Conservation (phyloP, 2,329 filamentous ascomycete genomes). For the Emergomyces orientalis region DNA sequence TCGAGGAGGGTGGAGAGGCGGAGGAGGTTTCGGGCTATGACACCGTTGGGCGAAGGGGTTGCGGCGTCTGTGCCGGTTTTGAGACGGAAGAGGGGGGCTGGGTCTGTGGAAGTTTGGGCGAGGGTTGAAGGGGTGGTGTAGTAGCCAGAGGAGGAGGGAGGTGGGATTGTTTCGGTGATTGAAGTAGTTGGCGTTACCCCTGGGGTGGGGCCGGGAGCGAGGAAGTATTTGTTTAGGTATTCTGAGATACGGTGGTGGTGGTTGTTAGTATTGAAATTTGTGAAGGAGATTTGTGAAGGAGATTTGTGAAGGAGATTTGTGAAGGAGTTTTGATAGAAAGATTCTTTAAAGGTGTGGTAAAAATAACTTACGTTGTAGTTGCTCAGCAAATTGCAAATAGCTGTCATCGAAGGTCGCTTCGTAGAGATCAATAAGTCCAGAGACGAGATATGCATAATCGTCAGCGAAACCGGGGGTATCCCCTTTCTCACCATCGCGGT, state of each 20-base stretch:
- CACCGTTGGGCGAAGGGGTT: slow-evolving; percentile 80
- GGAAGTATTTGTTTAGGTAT: slow-evolving; percentile 67
- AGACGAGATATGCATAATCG: slow-evolving; percentile 84
- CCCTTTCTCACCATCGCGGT: slow-evolving; percentile 54
- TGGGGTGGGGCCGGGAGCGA: slow-evolving; percentile 46
- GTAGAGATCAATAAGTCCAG: slow-evolving; percentile 75
- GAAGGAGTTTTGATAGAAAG: neutral
- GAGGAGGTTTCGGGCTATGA: slow-evolving; percentile 80
- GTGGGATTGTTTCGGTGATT: slow-evolving; percentile 15
- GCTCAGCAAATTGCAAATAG: slow-evolving; percentile 71
- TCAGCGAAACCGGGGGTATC: slow-evolving; percentile 72
- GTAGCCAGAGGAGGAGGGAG: slow-evolving; percentile 32
- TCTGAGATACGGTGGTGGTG: slow-evolving; percentile 36
- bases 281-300: neutral
- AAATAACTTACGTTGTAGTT: slow-evolving; percentile 56
- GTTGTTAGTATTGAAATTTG: slow-evolving; percentile 9
- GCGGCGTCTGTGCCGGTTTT: slow-evolving; percentile 95
- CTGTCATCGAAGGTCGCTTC: slow-evolving; percentile 67
- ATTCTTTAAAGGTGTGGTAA: neutral
- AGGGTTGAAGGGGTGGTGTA: slow-evolving; percentile 36
- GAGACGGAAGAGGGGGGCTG: slow-evolving; percentile 59
- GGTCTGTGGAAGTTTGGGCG: slow-evolving; percentile 52
- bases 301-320: neutral
- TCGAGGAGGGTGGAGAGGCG: slow-evolving; percentile 62
- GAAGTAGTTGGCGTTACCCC: slow-evolving; percentile 5